phyloP scores from a whole-genome alignment of 352 stramenopile species.

The Phytophthora tubulina region DNA sequence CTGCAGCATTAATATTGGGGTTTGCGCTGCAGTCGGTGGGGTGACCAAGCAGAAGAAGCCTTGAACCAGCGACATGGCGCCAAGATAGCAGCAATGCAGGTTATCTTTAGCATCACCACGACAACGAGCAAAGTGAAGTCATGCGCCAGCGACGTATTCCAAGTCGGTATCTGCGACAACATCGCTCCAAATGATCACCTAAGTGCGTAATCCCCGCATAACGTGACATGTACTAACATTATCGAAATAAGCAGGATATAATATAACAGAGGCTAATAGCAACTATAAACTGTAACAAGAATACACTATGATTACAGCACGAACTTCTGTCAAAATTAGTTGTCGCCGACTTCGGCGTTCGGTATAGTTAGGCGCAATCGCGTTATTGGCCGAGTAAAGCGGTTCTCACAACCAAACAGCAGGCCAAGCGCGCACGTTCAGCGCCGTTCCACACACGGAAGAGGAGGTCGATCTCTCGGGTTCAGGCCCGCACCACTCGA shows the following conservation, averaged over 20 bases:
- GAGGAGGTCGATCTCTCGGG: constrained; percentile 27
- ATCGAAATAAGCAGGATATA: neutral
- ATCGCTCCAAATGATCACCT: constrained; percentile 14
- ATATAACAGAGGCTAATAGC: neutral
- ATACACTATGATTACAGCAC: neutral
- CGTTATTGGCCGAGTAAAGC: neutral
- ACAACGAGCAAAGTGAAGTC: constrained; percentile 19
- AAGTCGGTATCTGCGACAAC: constrained; percentile 15
- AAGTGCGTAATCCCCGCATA: constrained; percentile 24
- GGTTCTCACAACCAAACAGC: constrained; percentile 44
- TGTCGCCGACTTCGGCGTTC: neutral
- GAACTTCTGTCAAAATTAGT: neutral
- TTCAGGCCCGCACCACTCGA: constrained; percentile 8
- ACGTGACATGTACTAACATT: neutral
- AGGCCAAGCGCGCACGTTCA: constrained; percentile 31
- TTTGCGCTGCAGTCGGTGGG: neutral
- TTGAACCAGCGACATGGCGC: constrained; percentile 28
- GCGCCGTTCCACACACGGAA: constrained; percentile 36
- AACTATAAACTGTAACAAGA: neutral
- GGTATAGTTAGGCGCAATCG: constrained; percentile 22
- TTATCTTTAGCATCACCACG: constrained; percentile 7
- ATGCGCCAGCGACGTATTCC: neutral
- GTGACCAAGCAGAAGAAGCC: neutral
- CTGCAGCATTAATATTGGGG: constrained; percentile 17
- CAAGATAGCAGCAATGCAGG: constrained; percentile 8